Evolutionary conservation across 768 basidiomycete genomes (phyloP).

Genomic region (Trametes punicea): DNA sequence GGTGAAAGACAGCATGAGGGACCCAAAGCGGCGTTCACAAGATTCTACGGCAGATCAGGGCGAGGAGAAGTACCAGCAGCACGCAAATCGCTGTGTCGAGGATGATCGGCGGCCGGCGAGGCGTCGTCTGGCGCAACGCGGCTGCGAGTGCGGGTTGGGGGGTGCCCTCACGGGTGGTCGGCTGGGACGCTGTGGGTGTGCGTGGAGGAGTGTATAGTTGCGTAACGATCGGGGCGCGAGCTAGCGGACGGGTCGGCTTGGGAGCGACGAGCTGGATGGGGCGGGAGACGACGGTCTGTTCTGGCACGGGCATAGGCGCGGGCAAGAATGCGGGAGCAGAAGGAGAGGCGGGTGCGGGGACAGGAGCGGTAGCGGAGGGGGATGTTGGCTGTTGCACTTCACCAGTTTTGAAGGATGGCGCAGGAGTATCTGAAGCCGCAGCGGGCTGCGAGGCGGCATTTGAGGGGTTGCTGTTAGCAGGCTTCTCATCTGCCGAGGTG

Average conservation of each 20-base stretch:
- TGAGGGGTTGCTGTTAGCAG: background rate
- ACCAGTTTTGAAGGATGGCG: background rate
- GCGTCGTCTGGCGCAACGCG: constrained; percentile 12
- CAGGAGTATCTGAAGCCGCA: constrained; percentile 6
- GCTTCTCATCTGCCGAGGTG: background rate
- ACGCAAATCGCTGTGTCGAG: constrained; percentile 75
- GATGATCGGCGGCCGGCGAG: constrained; percentile 51
- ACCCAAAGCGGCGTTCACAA: constrained; percentile 26
- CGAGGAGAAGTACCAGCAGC: constrained; percentile 63
- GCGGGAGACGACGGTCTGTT: constrained; percentile 10
- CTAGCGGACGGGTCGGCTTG: constrained; percentile 22
- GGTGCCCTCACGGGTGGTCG: constrained; percentile 9
- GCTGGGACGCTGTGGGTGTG: constrained; percentile 8
- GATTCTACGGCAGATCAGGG: constrained; percentile 61
- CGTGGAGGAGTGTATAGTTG: constrained; percentile 13
- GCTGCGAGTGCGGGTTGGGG: constrained; percentile 19
- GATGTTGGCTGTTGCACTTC: background rate
- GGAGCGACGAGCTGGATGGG: constrained; percentile 25
- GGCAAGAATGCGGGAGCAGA: background rate
- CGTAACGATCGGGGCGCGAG: constrained; percentile 22
- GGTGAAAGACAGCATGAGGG: background rate
- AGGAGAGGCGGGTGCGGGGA: background rate
- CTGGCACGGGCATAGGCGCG: background rate
- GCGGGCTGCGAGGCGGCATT: background rate
- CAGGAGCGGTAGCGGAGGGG: background rate